These are phyloP conservation scores for Rhodotorula sp. DNA, from an alignment of 1,284 basidiomycete species.

Conservation along the genomic window DNA sequence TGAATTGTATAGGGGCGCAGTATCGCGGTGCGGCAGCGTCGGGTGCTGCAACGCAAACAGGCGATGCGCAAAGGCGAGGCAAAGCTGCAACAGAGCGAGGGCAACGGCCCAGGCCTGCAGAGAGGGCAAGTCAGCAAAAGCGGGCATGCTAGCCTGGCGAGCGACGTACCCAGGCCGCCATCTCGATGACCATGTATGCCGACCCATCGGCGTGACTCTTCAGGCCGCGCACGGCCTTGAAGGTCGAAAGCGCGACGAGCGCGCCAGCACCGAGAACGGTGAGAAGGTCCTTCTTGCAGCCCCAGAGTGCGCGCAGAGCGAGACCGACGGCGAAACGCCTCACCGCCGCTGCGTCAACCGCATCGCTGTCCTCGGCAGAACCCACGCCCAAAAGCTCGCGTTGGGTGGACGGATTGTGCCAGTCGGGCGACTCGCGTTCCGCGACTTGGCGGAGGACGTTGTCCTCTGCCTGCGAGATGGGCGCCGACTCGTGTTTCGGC, in stretches of 20 bases:
- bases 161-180: constrained; percentile 30
- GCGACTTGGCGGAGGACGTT: constrained; percentile 16
- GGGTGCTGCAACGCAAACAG: constrained; percentile 33
- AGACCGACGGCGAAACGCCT: background rate
- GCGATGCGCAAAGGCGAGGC: constrained; percentile 26
- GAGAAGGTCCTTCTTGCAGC: constrained; percentile 27
- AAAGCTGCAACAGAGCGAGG: constrained; percentile 36
- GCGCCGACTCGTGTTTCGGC: background rate
- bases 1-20: constrained; percentile 31
- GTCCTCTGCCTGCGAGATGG: constrained; percentile 16
- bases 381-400: constrained; percentile 21
- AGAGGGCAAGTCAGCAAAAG: background rate
- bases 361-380: constrained; percentile 18
- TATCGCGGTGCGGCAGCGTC: constrained; percentile 33
- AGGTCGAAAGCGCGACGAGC: background rate
- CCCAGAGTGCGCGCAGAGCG: constrained; percentile 25
- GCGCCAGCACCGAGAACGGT: background rate
- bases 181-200: constrained; percentile 6
- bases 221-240: constrained; percentile 9
- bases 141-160: background rate
- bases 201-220: background rate
- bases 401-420: constrained; percentile 14
- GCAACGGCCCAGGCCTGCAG: constrained; percentile 25
- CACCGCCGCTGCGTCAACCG: constrained; percentile 12
- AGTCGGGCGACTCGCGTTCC: constrained; percentile 16